phyloP scores from a whole-genome alignment of 2,329 filamentous ascomycete genomes.

The Myriangium duriaei region DNA sequence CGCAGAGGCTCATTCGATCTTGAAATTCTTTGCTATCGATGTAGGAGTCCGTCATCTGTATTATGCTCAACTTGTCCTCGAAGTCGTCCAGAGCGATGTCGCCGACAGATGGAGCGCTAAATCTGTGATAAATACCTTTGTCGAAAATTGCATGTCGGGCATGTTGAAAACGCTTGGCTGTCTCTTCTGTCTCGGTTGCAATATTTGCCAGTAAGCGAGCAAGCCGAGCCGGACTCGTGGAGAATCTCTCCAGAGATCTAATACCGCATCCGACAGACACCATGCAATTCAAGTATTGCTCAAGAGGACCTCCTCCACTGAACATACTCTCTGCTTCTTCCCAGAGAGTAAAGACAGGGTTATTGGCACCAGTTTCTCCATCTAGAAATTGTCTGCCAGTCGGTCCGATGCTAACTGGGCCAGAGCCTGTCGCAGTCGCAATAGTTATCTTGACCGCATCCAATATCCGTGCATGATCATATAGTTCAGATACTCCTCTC shows the following conservation, averaged over 20 bases:
- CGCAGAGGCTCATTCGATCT: background rate
- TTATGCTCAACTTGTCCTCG: background rate
- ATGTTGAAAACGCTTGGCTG: conserved; percentile 6
- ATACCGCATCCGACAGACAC: conserved; percentile 8
- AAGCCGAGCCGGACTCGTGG: background rate
- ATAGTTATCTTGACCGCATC: conserved; percentile 20
- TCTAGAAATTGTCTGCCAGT: conserved; percentile 28
- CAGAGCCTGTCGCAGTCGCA: conserved; percentile 21
- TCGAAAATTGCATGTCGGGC: too few species aligned
- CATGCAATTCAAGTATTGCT: conserved; percentile 2
- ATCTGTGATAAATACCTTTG: too few species aligned
- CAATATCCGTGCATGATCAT: conserved; percentile 13
- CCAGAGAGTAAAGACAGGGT: conserved; percentile 31
- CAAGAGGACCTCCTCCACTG: too few species aligned
- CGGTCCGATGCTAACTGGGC: conserved; percentile 25
- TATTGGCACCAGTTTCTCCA: conserved; percentile 33
- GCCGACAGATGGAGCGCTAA: conserved; percentile 7
- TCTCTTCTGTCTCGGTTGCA: conserved; percentile 6
- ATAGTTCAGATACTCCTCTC: conserved; percentile 19
- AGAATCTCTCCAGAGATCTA: background rate
- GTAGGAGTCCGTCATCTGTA: conserved; percentile 3
- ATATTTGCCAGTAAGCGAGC: background rate
- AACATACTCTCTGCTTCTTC: conserved; percentile 21
- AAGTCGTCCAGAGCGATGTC: background rate
- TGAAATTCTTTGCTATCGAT: background rate